Evolutionary conservation across 1,284 basidiomycete genomes (phyloP).

Genomic region (Cutaneotrichosporon mucoides): DNA sequence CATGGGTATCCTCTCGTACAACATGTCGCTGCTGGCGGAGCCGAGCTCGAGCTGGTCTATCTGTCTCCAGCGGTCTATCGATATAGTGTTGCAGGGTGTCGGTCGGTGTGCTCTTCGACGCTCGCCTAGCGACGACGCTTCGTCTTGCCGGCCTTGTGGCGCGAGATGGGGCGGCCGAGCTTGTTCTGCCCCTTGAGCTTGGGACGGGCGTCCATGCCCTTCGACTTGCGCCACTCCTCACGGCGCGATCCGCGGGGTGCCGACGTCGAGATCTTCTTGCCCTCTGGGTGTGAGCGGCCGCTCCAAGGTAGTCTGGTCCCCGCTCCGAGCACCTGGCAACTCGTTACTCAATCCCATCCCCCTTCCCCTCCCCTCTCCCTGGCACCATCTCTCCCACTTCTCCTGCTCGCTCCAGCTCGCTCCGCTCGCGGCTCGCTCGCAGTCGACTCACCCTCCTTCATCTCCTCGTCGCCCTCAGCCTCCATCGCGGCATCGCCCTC

Average conservation of each 20-base stretch:
- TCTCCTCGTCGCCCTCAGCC: conserved; percentile 49
- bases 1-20: conserved; percentile 17
- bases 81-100: not conserved
- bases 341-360: no score
- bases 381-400: no score
- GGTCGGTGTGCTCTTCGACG: no score
- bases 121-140: conserved; percentile 23
- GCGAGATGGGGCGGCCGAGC: conserved; percentile 31
- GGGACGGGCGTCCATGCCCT: conserved; percentile 43
- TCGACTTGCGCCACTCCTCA: conserved; percentile 47
- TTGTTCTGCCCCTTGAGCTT: conserved; percentile 37
- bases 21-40: not conserved
- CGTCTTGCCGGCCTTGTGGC: conserved; percentile 36
- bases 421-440: not conserved
- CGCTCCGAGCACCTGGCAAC: no score
- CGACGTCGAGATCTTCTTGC: conserved; percentile 48
- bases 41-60: no score
- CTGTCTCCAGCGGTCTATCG: not conserved
- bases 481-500: conserved; percentile 59
- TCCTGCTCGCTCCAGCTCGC: no score
- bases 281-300: conserved; percentile 17
- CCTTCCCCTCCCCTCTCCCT: no score
- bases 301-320: no score
- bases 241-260: conserved; percentile 42
- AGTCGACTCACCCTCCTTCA: conserved; percentile 18